Base-by-base conservation (phyloP, 177 flowering plant species). In the Vitis hybrid region DNA sequence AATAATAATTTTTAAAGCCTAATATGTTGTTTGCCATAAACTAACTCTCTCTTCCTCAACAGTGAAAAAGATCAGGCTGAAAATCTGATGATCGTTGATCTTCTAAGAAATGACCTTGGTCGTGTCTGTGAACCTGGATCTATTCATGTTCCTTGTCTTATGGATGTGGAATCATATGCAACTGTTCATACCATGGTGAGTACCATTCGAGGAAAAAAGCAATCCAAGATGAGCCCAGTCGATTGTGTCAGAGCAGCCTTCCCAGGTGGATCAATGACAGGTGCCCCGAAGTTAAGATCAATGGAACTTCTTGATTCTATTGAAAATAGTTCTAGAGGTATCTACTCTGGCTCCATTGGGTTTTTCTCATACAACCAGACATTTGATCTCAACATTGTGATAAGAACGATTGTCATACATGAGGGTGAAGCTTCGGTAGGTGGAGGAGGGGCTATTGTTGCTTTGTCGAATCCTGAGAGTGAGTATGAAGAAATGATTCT, bases 211-310 rank as follows among this genome's bases (percentile, higher is more conserved):
- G 99, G 99, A 3, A 78, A 82, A 60, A 95, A 93, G 71, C 75
- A 69, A 18, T 45, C 75, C 49, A 72, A 85, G 65, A 63, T 82
- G 21, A 82, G 83, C 65, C 82, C 94, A 6, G 77, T 95, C 2
- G 93, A 88, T 58, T 95, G 98, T 74, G 87, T 93, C 15, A 87
- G 77, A 77, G 94, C 98, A 63, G 97, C 98, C 69, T 95, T 95
- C 70, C 99, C 99, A 0, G 99, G 98, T 34, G 99, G 99, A 54
- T 95, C 99, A 12, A 95, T 95, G 99, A 95, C 99, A 4, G 99
- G 99, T 64, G 98, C 99, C 26, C 99, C 99, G 15, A 95, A 93
- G 78, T 65, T 93, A 80, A 85, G 99, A 73, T 93, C 99, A 18
- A 86, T 95, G 90, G 93, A 95, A 65, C 77, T 95, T 75, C 92